Conservation (phyloP, 163 green algal genomes). For the Coccomyxa subellipsoidea region DNA sequence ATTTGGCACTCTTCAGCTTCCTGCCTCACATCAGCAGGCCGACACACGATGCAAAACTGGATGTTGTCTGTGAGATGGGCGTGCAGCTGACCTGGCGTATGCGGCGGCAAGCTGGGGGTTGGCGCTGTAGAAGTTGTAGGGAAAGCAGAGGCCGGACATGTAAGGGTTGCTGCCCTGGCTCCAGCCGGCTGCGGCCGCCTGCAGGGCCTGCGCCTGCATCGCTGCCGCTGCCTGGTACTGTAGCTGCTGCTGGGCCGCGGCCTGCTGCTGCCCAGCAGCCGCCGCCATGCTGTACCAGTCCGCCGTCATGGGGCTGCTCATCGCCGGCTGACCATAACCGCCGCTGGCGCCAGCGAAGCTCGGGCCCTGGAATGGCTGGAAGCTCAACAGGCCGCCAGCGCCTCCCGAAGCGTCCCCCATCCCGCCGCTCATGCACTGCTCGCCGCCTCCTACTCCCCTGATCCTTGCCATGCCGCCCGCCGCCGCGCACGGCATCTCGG, state of each 20-base stretch:
- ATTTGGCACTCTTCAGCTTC: too few relatives aligned
- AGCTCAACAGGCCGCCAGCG: not conserved
- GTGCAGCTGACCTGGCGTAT: not conserved
- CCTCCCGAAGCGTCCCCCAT: not conserved
- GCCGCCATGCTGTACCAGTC: constrained; percentile 3
- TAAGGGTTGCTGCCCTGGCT: constrained; percentile 9
- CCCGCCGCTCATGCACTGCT: not conserved
- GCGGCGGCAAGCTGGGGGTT: not conserved
- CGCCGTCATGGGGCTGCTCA: not conserved
- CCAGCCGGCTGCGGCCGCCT: not conserved
- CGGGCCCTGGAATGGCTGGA: not conserved
- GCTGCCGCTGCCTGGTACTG: constrained; percentile 5
- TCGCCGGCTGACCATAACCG: not conserved
- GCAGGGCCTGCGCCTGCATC: not conserved
- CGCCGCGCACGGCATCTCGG: not conserved
- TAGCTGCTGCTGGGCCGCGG: not conserved
- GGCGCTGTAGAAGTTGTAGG: constrained; percentile 1
- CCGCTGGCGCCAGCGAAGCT: not conserved
- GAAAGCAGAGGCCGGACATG: not conserved
- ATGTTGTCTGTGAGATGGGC: too few relatives aligned
- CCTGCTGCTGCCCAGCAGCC: constrained; percentile 1
- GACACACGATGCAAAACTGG: too few relatives aligned
- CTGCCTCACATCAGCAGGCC: too few relatives aligned
- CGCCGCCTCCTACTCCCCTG: not conserved
- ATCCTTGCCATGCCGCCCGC: not conserved